phyloP scores from a whole-genome alignment of 192 early-diverging fungal genomes.

The Ambispora gerdemannii region DNA sequence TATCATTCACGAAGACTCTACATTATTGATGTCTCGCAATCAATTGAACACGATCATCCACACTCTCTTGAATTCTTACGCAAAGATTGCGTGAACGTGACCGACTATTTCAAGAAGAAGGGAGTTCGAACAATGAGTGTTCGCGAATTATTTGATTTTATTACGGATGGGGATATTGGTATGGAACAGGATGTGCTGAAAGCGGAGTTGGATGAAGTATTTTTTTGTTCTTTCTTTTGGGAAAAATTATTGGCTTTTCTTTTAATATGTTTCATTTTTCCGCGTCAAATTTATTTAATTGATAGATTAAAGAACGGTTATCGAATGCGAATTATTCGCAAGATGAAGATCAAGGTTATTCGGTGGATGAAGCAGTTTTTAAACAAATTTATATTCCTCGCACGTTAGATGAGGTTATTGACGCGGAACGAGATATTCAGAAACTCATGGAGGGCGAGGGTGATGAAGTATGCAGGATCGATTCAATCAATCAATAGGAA shows the following conservation, averaged over 20 bases:
- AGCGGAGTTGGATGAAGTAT: conserved; percentile 62
- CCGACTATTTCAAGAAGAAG: conserved; percentile 86
- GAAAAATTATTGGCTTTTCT: not conserved
- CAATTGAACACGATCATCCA: conserved; percentile 98
- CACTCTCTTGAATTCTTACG: conserved; percentile 93
- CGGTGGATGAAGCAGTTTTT: conserved; percentile 87
- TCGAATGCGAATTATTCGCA: too few relatives aligned
- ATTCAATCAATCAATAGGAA: conserved; percentile 36
- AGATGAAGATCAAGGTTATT: conserved; percentile 44
- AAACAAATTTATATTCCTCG: conserved; percentile 87
- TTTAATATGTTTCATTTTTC: not conserved
- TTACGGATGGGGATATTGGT: conserved; percentile 61
- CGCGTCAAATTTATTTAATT: too few relatives aligned
- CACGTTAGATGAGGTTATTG: conserved; percentile 85
- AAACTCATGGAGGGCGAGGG: conserved; percentile 70
- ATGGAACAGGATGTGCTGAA: conserved; percentile 65
- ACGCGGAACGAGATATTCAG: conserved; percentile 79
- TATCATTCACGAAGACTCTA: conserved; percentile 80
- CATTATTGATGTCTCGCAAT: conserved; percentile 98
- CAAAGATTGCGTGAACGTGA: conserved; percentile 91
- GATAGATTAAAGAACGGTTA: conserved; percentile 28
- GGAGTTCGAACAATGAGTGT: conserved; percentile 71
- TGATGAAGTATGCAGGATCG: conserved; percentile 47
- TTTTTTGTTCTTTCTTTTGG: not conserved
- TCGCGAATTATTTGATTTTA: conserved; percentile 86